Evolutionary conservation across 83 land plant genomes (phyloP).

Genomic region (Picea abies): DNA sequence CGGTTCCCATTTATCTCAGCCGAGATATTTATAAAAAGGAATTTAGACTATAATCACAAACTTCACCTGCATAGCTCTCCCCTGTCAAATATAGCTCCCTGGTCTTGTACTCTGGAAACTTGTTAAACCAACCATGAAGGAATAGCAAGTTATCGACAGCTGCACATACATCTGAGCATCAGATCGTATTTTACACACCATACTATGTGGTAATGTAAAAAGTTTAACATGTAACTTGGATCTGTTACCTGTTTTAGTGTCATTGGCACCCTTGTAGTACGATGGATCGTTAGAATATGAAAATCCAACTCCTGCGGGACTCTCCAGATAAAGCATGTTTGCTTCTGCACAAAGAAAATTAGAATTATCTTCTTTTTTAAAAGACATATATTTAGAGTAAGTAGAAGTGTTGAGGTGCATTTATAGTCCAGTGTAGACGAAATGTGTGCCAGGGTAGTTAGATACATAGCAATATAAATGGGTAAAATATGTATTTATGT

Average conservation of each 20-base stretch:
- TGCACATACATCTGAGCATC: too few relatives aligned
- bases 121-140: constrained; percentile 25
- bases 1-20: not conserved
- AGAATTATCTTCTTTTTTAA: not conserved
- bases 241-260: constrained; percentile 19
- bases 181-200: too few relatives aligned
- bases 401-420: too few relatives aligned
- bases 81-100: constrained; percentile 30
- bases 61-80: constrained; percentile 30
- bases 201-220: too few relatives aligned
- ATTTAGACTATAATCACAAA: not conserved
- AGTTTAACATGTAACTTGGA: not conserved
- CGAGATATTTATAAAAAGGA: not conserved
- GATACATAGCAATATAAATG: too few relatives aligned
- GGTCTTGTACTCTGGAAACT: constrained; percentile 20
- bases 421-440: too few relatives aligned
- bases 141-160: constrained; percentile 17
- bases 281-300: constrained; percentile 12
- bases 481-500: too few relatives aligned
- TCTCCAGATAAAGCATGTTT: constrained; percentile 18
- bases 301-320: constrained; percentile 17
- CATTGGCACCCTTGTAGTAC: constrained; percentile 2
- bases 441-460: too few relatives aligned
- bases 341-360: constrained; percentile 14
- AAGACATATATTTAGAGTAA: too few relatives aligned